Evolutionary conservation across 768 basidiomycete genomes (phyloP).

Genomic region (Lentinula sp.): DNA sequence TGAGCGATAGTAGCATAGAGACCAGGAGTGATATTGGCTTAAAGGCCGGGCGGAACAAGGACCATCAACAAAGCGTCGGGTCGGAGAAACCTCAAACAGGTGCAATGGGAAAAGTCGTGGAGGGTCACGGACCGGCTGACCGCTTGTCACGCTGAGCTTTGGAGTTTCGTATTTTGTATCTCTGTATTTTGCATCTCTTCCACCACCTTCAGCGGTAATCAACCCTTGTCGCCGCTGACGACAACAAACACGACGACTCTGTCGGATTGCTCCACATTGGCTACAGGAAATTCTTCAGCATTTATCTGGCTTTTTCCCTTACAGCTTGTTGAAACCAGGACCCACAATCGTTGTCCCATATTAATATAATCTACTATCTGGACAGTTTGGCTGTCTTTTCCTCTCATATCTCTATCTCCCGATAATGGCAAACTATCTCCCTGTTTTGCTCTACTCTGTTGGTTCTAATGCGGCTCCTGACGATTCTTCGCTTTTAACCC

Average conservation of each 20-base stretch:
- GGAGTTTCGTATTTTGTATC: background rate
- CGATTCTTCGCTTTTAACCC: conserved; percentile 75
- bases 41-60: background rate
- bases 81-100: background rate
- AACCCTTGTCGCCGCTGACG: background rate
- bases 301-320: background rate
- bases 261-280: background rate
- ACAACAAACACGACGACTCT: background rate
- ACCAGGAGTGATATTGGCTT: background rate
- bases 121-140: background rate
- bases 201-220: background rate
- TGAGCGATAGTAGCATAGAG: too few species aligned
- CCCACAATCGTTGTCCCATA: background rate
- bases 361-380: background rate
- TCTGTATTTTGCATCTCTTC: background rate
- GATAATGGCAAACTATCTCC: conserved; percentile 61
- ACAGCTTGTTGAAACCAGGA: background rate
- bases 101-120: background rate
- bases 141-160: background rate
- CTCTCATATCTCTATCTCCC: conserved; percentile 1
- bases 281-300: background rate
- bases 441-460: conserved; percentile 62
- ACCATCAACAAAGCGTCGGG: background rate
- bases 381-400: background rate
- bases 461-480: conserved; percentile 56